phyloP scores from a whole-genome alignment of 1,139 yeast genomes.

The Magnusiomyces clavatus region DNA sequence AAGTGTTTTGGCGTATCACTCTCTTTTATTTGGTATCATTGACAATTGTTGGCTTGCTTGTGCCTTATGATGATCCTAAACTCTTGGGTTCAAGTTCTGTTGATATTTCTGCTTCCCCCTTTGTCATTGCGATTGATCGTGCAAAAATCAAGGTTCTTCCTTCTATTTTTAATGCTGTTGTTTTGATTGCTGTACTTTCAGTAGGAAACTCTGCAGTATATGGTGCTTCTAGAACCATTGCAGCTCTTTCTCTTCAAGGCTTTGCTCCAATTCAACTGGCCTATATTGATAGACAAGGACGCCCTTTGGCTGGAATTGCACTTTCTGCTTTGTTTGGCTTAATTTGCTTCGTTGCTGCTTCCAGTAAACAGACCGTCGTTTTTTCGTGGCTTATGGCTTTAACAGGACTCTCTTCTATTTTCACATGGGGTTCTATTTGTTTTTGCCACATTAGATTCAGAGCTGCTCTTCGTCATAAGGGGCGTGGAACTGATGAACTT shows the following conservation, averaged over 20 bases:
- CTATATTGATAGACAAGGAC: conserved; percentile 66
- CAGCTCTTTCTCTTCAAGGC: conserved; percentile 75
- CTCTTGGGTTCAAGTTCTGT: conserved; percentile 40
- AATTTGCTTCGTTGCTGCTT: conserved; percentile 59
- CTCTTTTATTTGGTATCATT: conserved; percentile 56
- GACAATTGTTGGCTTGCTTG: conserved; percentile 52
- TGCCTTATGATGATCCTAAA: conserved; percentile 48
- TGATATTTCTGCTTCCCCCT: conserved; percentile 60
- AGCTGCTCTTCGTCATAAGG: conserved; percentile 58
- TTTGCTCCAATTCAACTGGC: conserved; percentile 68
- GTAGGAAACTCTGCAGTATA: conserved; percentile 72
- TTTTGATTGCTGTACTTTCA: conserved; percentile 58
- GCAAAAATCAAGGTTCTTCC: conserved; percentile 58
- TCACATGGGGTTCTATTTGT: conserved; percentile 78
- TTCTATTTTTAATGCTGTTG: conserved; percentile 64
- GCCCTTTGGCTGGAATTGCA: conserved; percentile 63
- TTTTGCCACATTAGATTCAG: conserved; percentile 74
- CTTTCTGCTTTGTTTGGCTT: conserved; percentile 55
- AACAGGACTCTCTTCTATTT: conserved; percentile 75
- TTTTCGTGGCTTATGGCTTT: conserved; percentile 78
- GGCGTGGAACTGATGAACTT: conserved; percentile 57
- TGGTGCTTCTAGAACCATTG: conserved; percentile 75
- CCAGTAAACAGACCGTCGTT: conserved; percentile 56
- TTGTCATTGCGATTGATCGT: conserved; percentile 55
- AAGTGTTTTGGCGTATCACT: conserved; percentile 64